Base-by-base conservation (phyloP, 192 early-diverging fungal species). In the Rhizophagus sp. region DNA sequence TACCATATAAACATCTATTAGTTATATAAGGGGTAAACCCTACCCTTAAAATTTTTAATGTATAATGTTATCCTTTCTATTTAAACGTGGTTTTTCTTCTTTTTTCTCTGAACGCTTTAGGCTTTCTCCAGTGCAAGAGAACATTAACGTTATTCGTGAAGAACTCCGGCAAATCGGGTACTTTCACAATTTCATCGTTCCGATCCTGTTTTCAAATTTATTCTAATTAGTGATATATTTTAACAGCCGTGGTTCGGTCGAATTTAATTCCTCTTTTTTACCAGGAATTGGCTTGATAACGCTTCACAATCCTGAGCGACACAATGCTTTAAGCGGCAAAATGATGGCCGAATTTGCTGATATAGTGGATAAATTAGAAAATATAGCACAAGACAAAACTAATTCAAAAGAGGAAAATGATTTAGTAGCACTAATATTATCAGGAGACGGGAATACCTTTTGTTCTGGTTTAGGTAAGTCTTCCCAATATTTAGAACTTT, bases 341-440 rank as follows among this genome's bases (percentile, higher is more conserved):
- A 91, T 92, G 90, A 89, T 91, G 87, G 90, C 88, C 4, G 87
- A 92, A 79, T 72, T 91, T 7, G 84, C 88, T 2, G 87, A 90
- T 66, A 73, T 83, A 27, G 84, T 91, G 1, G 86, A 87, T 72
- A 39, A 82, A 34, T 79, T 92, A n/a, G 86, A 91, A 67, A 39
- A 76, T 50, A 66, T 77, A 22, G 24, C 63, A 49, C 7, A 44
- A 47, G 36, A 7, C 11, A 44, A 77, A 65, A 39, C 34, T 19
- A 36, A 75, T 33, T 52, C 27, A 13, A 19, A 61, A n/a, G 15
- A 76, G 7, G 75, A 64, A 27, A 39, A 44, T 36, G 34, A 62
- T 25, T 76, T 76, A 27, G 17, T 64, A 9, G 75, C 30, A 62
- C 12, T 76, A 19, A 76, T 76, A 34, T 62, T 76, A 25, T 41